Conservation (phyloP, 2,329 filamentous ascomycete genomes). For the Hirsutella rhossiliensis region DNA sequence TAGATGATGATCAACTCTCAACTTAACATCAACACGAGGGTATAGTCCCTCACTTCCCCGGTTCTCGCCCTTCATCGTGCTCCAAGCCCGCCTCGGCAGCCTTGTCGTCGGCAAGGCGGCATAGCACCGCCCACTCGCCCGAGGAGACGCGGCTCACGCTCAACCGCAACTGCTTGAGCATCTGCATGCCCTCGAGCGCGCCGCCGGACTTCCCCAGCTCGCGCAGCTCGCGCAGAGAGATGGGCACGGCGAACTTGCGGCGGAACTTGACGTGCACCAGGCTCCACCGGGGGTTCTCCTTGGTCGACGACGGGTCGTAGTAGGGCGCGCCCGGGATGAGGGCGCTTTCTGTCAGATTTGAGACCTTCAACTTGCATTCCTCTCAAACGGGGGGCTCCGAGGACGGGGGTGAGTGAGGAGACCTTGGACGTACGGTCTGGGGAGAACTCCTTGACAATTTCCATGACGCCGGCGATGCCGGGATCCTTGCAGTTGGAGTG, state of each 20-base stretch:
- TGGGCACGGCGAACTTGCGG: constrained; percentile 62
- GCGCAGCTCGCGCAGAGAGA: constrained; percentile 62
- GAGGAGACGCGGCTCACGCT: constrained; percentile 62
- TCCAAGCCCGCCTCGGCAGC: constrained; percentile 24
- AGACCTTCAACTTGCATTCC: neutral
- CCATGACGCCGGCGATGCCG: constrained; percentile 78
- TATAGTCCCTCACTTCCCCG: too few species aligned
- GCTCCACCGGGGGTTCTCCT: constrained; percentile 54
- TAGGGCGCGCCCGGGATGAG: constrained; percentile 44
- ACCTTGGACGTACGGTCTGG: constrained; percentile 52
- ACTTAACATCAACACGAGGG: too few species aligned
- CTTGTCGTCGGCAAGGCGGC: constrained; percentile 35
- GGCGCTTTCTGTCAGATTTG: constrained; percentile 14
- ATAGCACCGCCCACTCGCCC: constrained; percentile 54
- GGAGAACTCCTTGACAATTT: constrained; percentile 74
- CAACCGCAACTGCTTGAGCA: constrained; percentile 69
- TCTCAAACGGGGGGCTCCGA: too few species aligned
- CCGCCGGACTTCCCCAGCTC: constrained; percentile 42
- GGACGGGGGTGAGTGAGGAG: neutral
- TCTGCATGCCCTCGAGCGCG: constrained; percentile 63
- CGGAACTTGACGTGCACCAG: constrained; percentile 82
- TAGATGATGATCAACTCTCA: too few species aligned
- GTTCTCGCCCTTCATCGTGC: constrained; percentile 14
- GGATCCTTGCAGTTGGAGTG: constrained; percentile 88
- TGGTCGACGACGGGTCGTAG: constrained; percentile 64